Evolutionary conservation across 768 basidiomycete species (phyloP), one percentile per base, ranked within the genome.

Genomic region (Lactarius indigo): DNA sequence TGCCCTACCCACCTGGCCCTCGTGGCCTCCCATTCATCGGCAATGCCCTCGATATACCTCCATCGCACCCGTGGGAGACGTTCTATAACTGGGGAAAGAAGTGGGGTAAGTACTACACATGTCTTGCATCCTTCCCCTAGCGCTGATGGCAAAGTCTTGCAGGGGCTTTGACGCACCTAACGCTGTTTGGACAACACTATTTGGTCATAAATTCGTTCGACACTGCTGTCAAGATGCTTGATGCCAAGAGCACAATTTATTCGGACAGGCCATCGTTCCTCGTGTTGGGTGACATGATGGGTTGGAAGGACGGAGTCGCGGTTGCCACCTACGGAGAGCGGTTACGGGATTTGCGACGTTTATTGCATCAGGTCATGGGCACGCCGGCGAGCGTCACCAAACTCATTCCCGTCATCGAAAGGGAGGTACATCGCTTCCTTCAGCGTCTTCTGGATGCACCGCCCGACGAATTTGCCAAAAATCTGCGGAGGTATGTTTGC

Each of bases 271-370:
- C 83, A 0, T 73, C 76, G 3, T 75, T 84, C 5, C 78, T 80
- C 20, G 84, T 85, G 82, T 81, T 79, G 9, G 83, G 84, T 1
- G 82, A 84, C 67, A 76, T 85, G 2, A 73, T 82, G 1, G 84
- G 83, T 17, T 84, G 52, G 56, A 56, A 62, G 57, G 39, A 63
- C 10, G 82, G 80, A 0, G 74, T 83, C n/a, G 82, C 82, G 17
- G 74, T 84, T 6, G 71, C 79, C 17, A 76, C 73, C 1, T 83
- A 84, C 52, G 82, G 82, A 26, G 52, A 76, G 0, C 79, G 79
- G 3, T 81, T 81, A 65, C 78, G 82, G 20, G 75, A 73, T 4
- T 83, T 78, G 67, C 79, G 83, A 47, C 81, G 80, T 64, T 73
- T 81, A 33, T 79, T 84, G 64, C 74, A 80, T 17, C 77, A 76